phyloP scores from a whole-genome alignment of 1,139 yeast genomes.

The Yamadazyma diospyri region DNA sequence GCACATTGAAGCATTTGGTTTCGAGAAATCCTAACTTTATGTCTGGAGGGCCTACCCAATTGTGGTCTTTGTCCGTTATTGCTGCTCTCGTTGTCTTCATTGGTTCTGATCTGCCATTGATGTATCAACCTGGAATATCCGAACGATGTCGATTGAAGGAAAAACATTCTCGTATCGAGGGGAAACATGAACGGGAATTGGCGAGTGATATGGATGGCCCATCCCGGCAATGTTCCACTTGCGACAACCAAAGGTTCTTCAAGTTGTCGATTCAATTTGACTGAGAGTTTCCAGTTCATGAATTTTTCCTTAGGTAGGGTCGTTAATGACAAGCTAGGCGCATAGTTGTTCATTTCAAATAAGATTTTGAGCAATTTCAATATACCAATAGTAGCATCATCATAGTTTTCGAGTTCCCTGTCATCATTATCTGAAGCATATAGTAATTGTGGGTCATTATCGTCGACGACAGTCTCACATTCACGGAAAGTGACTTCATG shows the following conservation, averaged over 20 bases:
- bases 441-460: conserved; percentile 2
- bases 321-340: conserved; percentile 13
- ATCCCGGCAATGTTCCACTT: conserved; percentile 80
- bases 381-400: conserved; percentile 45
- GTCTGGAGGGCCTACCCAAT: conserved; percentile 75
- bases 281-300: conserved; percentile 78
- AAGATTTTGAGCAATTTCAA: conserved; percentile 55
- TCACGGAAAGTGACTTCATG: conserved; percentile 52
- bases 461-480: neutral
- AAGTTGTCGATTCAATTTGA: conserved; percentile 79
- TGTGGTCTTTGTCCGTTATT: conserved; percentile 29
- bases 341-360: conserved; percentile 45
- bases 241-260: conserved; percentile 90
- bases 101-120: conserved; percentile 64
- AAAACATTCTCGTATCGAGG: conserved; percentile 71
- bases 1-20: conserved; percentile 74
- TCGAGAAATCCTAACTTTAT: conserved; percentile 77
- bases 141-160: conserved; percentile 84
- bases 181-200: conserved; percentile 84
- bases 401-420: conserved; percentile 35
- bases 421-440: conserved; percentile 21
- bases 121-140: conserved; percentile 85
- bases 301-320: conserved; percentile 44
- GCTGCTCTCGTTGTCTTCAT: conserved; percentile 34
- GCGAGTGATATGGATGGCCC: conserved; percentile 75